Base-by-base conservation (phyloP, 1,284 basidiomycete genomes). In the Athelia psychrophila region DNA sequence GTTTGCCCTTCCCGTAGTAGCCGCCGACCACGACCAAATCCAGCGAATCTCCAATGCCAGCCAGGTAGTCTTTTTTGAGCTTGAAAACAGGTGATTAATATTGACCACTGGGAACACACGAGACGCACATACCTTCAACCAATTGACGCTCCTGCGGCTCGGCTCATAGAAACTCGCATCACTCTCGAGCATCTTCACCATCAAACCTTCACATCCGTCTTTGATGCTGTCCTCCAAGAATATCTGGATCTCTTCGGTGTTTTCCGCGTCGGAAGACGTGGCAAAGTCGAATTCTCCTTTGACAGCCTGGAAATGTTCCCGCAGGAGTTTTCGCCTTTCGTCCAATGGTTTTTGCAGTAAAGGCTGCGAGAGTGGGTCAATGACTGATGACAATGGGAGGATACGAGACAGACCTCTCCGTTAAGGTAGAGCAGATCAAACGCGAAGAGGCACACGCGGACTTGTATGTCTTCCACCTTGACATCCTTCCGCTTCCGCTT, bases 131-230 rank as follows among this genome's bases (percentile, higher is more conserved):
- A 93, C 95, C 84, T 99, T 99, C 13, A 99, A 76, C 97, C 97
- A 99, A 67, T 99, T 98, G 57, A 98, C 91, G 70, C 89, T 94
- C 40, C 97, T 79, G 51, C 95, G 77, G 66, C 92, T 95, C 2
- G 97, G 97, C 69, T 98, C 95, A 68, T 99, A 99, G 60, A 84
- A 92, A 64, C 95, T 94, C 15, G 88, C 88, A 35, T 92, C 85
- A 22, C 86, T 91, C 36, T 95, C 90, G 13, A 99, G 77, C 93
- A 98, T 97, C 74, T 99, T 99, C 56, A 99, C 94, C 97, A 99
- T 98, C 47, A 99, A 79, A 2, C 97, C 97, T 69, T 99, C 97
- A 69, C 97, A 99, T 1, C 96, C 95, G 64, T 98, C 95, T 66
- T 95, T 96, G 58, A 99, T 93, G 66, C 92, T 95, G 60, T 95